Evolutionary conservation across 371 early-diverging fungal genomes (phyloP), one percentile per base, ranked within the genome.

Genomic region (Rhizopus arrhizus): DNA sequence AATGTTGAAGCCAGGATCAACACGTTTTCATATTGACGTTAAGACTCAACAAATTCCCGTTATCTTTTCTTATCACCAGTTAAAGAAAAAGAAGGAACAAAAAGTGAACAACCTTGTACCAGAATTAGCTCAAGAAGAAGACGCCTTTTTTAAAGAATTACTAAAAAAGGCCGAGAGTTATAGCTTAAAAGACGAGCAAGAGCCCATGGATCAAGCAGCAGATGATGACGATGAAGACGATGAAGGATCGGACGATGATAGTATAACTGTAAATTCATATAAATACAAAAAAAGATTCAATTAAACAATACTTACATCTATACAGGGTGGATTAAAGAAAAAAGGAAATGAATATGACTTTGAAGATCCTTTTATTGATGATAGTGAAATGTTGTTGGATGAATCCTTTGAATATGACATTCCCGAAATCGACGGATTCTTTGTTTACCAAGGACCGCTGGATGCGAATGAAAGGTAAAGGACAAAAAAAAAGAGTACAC

Each of bases 311-410:
- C 32, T n/a, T 32, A 16, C 29, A 16, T 12, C 7, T 47, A 15
- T 12, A 53, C 31, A 53, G 46, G 47, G 15, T 31, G 38, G 53
- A 29, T 12, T 9, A 34, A 41, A 41, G 42, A 61, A 56, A 56
- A 56, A 38, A 1, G 65, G 61, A 3, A 33, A 65, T 32, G 68
- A 74, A 0, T 81, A 81, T 41, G 81, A 81, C 40, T 67, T 76
- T 34, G 78, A 76, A 31, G 81, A 81, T 65, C 78, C 78, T 16
- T 81, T 81, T 51, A 81, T 81, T 56, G 81, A 81, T 40, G 81
- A 81, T 43, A 81, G 81, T 54, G 81, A 81, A n/a, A 74, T 76
- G 70, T 61, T 81, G 60, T 56, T 78, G 47, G 77, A 81, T 40
- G 65, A 78, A 10, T 68, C 74, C 38, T 41, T 56, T 11, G 73